These are phyloP conservation scores for cucumber (Cucumis sativus) DNA, from an alignment of 306 rosid genomes.

Conservation along the genomic window Cucumber_9930_V3 NC_026657.2:7812001-7812500, in stretches of 20 bases:
- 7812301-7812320: background rate
- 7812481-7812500: conserved; percentile 29
- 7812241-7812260: background rate
- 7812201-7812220: background rate
- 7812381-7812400: background rate
- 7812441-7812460: background rate
- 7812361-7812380: background rate
- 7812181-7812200: background rate
- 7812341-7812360: background rate
- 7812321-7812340: background rate
- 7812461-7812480: background rate
- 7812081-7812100: conserved; percentile 97
- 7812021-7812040: background rate
- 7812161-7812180: background rate
- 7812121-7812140: conserved; percentile 44
- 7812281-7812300: background rate
- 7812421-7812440: background rate
- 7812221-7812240: background rate
- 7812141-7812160: conserved; percentile 29
- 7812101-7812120: conserved; percentile 46
- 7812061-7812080: conserved; percentile 73
- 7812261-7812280: background rate
- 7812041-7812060: conserved; percentile 1
- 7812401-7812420: background rate
- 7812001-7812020: background rate